A percentile compares a stretch with the other conserved stretches of the same genome.
phyloP scores from a whole-genome alignment of 768 basidiomycete species.

The Chalciporus chontae region DNA sequence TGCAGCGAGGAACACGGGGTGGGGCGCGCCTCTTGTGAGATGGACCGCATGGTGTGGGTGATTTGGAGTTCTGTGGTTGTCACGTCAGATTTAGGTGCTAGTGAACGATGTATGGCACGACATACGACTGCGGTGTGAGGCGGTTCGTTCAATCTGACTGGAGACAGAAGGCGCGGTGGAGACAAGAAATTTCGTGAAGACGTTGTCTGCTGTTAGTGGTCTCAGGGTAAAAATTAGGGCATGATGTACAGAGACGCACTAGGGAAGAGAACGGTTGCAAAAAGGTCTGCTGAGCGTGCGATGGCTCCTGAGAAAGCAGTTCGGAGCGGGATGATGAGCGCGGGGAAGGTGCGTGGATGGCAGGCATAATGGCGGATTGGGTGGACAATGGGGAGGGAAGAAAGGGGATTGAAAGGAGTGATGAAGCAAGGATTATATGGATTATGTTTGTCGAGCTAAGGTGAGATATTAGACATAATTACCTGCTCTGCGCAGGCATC shows the following conservation, averaged over 20 bases:
- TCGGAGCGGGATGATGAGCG: conserved; percentile 23
- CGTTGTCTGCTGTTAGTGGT: conserved; percentile 18
- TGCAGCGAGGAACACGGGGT: conserved; percentile 36
- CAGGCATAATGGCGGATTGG: conserved; percentile 29
- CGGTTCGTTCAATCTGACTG: conserved; percentile 34
- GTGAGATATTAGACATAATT: conserved; percentile 21
- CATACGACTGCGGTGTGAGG: conserved; percentile 20
- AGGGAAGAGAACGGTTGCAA: background rate
- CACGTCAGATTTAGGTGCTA: conserved; percentile 6
- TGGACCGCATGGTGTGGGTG: conserved; percentile 36
- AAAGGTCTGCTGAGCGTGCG: background rate
- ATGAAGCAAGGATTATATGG: conserved; percentile 12
- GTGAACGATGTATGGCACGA: background rate
- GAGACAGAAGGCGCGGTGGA: conserved; percentile 37
- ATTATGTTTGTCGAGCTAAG: conserved; percentile 27
- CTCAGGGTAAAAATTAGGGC: conserved; percentile 3
- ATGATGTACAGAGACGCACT: conserved; percentile 1
- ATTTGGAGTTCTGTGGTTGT: conserved; percentile 35
- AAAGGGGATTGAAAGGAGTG: conserved; percentile 34
- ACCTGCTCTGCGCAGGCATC: conserved; percentile 7
- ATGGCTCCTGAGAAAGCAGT: background rate
- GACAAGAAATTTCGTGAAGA: conserved; percentile 20
- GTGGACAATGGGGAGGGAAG: conserved; percentile 24
- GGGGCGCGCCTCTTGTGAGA: conserved; percentile 36
- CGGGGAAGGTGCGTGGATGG: conserved; percentile 42